Evolutionary conservation across 441 rosid genomes (phyloP), one percentile per base, ranked within the genome.

Genomic region (Rhodomyrtus psidioides): DNA sequence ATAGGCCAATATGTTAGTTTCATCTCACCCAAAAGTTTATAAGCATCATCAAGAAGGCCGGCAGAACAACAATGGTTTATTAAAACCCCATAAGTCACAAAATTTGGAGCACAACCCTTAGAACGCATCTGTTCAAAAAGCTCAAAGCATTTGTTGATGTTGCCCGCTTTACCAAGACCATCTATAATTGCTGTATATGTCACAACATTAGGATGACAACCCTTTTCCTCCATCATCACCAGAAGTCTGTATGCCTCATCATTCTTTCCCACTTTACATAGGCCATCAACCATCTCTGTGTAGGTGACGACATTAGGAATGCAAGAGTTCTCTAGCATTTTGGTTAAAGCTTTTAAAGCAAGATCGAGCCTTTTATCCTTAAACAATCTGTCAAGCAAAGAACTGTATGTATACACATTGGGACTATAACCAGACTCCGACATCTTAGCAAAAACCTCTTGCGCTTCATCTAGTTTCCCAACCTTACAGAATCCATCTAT

Each of bases 151-250:
- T 91, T 92, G 28, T 92, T 92, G 58, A 96, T 87, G 86, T 90
- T 93, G 84, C 98, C 95, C 15, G 85, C 88, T 92, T 90, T 92
- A 86, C 99, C 99, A 88, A 94, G 93, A 24, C 99, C 98, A 91
- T 97, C 97, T n/a, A 97, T 97, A 95, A 97, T 92, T 82, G 99
- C 99, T n/a, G 98, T 97, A 89, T 94, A 97, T 26, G 99, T 96
- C 91, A 96, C 96, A 57, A 95, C 99, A 92, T 97, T 95, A 24
- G 99, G 98, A 84, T 86, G 56, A 86, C 98, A 96, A 23, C 95
- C 96, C 82, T 94, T 96, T 87, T 96, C 98, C 92, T 95, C 98
- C 98, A 97, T 97, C 98, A 96, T 91, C 88, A 90, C 86, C 96
- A 97, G 94, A 75, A 97, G 97, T 91, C 91, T 97, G 87, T 87